Evolutionary conservation across 2,329 filamentous ascomycete genomes (phyloP), one percentile per base, ranked within the genome.

Genomic region (Trichophyton equinum): DNA sequence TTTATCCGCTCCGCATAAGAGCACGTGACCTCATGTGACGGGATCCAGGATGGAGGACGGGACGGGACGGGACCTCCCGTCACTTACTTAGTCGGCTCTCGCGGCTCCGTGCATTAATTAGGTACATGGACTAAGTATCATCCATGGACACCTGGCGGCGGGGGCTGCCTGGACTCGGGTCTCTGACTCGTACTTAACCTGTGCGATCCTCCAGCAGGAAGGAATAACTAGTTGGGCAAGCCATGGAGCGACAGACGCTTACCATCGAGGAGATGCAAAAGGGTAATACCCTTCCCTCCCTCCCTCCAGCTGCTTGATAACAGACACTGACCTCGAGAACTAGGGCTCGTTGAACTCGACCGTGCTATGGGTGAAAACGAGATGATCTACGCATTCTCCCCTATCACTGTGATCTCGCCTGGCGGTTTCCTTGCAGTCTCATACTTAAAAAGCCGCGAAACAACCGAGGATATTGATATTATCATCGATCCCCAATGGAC

Each of bases 341-440:
- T 20, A 47, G 44, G 44, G 5, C 44, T 47, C 11, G 18, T 8
- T 47, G 44, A 47, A 47, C 66, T 73, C 11, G 71, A 73, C 55
- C 53, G 62, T 25, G 68, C 69, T 57, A 68, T 72, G 65, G 69
- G 68, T 33, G 67, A 66, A 47, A 64, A 70, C n/a, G 51, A 55
- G 60, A 40, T 61, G 20, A 47, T 58, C 11, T 30, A 46, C 18
- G 51, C 33, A 3, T 59, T 58, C 42, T 40, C 58, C 38, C 64
- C 64, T 4, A 63, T 65, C 15, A 59, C 51, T 18, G 20, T 65
- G n/a, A 61, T 65, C 5, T 55, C 57, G 9, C 44, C 57, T 2
- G 64, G 64, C 13, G 61, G 64, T 5, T 65, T 64, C n/a, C 57
- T 65, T 13, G 61, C 61, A 15, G 53, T 65, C 27, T 18, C 56